Conservation (phyloP, 176 grass and related monocot genomes). For the Lolium multiflorum region DNA sequence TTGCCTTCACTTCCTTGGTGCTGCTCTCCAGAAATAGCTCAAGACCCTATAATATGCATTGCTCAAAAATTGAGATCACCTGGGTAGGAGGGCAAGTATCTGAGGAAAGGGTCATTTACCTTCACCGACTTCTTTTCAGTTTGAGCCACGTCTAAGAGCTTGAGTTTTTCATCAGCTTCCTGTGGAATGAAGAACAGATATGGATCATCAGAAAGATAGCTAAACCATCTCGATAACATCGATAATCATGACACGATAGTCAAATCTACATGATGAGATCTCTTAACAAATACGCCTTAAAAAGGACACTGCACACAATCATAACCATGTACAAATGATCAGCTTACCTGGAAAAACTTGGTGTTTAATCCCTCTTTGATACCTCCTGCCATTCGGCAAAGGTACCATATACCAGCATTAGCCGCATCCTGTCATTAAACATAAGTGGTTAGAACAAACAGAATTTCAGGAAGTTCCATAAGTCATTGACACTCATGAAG, state of each 20-base stretch:
- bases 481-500: background rate
- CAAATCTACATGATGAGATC: background rate
- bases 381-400: slow-evolving; percentile 91
- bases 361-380: slow-evolving; percentile 82
- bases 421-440: slow-evolving; percentile 69
- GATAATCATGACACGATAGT: too few species aligned
- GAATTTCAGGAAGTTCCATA: slow-evolving; percentile 21
- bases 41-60: slow-evolving; percentile 51
- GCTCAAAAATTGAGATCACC: too few species aligned
- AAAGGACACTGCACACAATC: slow-evolving; percentile 5
- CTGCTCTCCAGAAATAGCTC: slow-evolving; percentile 59
- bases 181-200: slow-evolving; percentile 45
- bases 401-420: slow-evolving; percentile 91
- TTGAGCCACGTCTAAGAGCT: slow-evolving; percentile 58
- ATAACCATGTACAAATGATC: background rate
- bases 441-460: slow-evolving; percentile 36
- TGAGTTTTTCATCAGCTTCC: slow-evolving; percentile 80
- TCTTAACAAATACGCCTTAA: background rate
- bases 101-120: slow-evolving; percentile 42
- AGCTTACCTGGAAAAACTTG: slow-evolving; percentile 77
- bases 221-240: too few species aligned
- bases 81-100: too few species aligned
- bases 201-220: slow-evolving; percentile 5
- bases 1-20: slow-evolving; percentile 34
- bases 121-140: slow-evolving; percentile 65